Conservation (phyloP, 2,329 filamentous ascomycete genomes). For the Fusarium marasasianum region DNA sequence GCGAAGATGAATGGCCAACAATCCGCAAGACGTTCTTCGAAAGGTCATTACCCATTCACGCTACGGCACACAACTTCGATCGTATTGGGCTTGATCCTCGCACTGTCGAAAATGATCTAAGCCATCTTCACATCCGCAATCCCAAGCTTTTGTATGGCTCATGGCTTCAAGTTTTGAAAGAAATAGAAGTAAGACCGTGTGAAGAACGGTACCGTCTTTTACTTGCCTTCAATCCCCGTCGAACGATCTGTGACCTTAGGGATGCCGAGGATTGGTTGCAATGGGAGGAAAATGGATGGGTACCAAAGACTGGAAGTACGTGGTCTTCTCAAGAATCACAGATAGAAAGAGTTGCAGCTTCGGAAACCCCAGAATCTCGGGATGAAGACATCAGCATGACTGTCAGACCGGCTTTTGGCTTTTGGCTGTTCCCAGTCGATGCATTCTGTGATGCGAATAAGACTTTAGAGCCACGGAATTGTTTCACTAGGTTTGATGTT, state of each 20-base stretch:
- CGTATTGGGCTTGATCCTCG: background rate
- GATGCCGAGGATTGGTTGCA: background rate
- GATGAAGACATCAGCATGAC: background rate
- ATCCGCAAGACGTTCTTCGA: background rate
- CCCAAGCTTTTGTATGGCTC: background rate
- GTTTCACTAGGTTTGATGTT: background rate
- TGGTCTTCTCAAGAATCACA: background rate
- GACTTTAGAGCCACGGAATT: background rate
- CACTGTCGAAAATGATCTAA: background rate
- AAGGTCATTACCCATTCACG: background rate
- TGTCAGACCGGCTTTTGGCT: background rate
- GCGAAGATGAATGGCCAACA: too few relatives aligned
- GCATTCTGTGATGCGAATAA: background rate
- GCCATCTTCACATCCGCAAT: background rate
- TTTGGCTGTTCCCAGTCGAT: background rate
- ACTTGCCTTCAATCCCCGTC: background rate
- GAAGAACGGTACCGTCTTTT: background rate
- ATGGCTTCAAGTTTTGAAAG: background rate
- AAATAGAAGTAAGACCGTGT: background rate
- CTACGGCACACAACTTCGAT: background rate
- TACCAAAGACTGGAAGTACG: accelerated
- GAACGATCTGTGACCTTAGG: background rate
- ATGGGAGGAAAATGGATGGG: background rate
- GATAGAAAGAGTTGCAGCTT: background rate
- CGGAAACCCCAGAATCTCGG: background rate